Evolutionary conservation across 768 basidiomycete genomes (phyloP).

Genomic region (Pisolithus microcarpus): DNA sequence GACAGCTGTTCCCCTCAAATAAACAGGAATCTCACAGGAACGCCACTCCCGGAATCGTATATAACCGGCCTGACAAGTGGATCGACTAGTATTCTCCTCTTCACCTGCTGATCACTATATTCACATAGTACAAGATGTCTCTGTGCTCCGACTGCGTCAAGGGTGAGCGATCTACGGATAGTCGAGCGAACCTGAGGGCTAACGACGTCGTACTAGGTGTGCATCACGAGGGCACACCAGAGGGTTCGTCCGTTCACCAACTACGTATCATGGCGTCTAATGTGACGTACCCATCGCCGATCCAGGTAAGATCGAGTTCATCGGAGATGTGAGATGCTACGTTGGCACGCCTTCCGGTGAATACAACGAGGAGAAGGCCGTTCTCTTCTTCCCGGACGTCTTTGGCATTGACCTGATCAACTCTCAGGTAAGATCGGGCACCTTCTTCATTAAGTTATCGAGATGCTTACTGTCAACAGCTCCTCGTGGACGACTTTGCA

Average conservation of each 20-base stretch:
- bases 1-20: too few relatives aligned
- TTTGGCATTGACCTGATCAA: constrained; percentile 47
- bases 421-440: constrained; percentile 28
- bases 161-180: constrained; percentile 28
- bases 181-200: not conserved
- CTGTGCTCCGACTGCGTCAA: constrained; percentile 50
- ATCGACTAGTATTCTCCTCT: too few relatives aligned
- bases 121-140: constrained; percentile 32
- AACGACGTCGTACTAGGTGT: constrained; percentile 30
- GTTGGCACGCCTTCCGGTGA: constrained; percentile 45
- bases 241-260: constrained; percentile 18
- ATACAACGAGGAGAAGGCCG: constrained; percentile 48
- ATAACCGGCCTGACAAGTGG: too few relatives aligned
- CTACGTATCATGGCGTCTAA: not conserved
- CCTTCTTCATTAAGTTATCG: not conserved
- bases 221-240: constrained; percentile 35
- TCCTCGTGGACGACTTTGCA: constrained; percentile 31
- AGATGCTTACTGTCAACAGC: constrained; percentile 10
- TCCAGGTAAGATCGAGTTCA: constrained; percentile 40
- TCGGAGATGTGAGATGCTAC: constrained; percentile 45
- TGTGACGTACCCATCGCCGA: not conserved
- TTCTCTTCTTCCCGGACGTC: constrained; percentile 48
- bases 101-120: not conserved
- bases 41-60: too few relatives aligned
- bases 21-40: too few relatives aligned